Percentiles rank a stretch among this genome's conserved stretches.
These are phyloP conservation scores for Trametes sanguinea DNA, from an alignment of 768 basidiomycete species.

Conservation along the genomic window DNA sequence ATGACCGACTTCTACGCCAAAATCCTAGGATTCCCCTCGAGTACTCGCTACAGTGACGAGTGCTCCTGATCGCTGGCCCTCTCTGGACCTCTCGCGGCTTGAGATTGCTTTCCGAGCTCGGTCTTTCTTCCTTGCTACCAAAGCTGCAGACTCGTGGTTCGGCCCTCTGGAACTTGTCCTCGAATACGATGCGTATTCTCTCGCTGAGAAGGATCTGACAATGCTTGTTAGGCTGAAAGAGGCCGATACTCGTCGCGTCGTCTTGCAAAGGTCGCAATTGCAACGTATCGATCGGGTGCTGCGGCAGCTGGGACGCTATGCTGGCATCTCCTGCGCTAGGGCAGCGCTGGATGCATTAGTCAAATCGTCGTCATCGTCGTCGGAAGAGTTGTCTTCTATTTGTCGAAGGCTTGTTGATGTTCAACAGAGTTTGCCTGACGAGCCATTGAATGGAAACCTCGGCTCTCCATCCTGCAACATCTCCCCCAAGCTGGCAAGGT, in stretches of 20 bases:
- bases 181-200: slow-evolving; percentile 45
- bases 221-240: slow-evolving; percentile 51
- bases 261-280: slow-evolving; percentile 47
- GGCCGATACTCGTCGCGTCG: slow-evolving; percentile 42
- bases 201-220: slow-evolving; percentile 39
- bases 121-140: slow-evolving; percentile 7
- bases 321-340: no score
- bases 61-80: slow-evolving; percentile 14
- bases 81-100: slow-evolving; percentile 13
- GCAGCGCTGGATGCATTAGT: slow-evolving; percentile 19
- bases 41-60: slow-evolving; percentile 18
- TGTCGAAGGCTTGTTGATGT: neutral
- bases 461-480: slow-evolving; percentile 65
- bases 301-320: slow-evolving; percentile 57
- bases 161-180: slow-evolving; percentile 41
- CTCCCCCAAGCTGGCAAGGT: slow-evolving; percentile 62
- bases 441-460: slow-evolving; percentile 61
- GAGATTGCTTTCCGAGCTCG: slow-evolving; percentile 13
- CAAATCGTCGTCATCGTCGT: slow-evolving; percentile 34
- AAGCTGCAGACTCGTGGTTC: slow-evolving; percentile 1
- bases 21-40: slow-evolving; percentile 2
- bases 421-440: slow-evolving; percentile 58
- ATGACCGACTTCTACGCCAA: slow-evolving; percentile 47
- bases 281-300: slow-evolving; percentile 48
- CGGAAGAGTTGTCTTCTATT: slow-evolving; percentile 25